These are phyloP conservation scores for Calocybe cyanea DNA, from an alignment of 768 basidiomycete species.

Conservation along the genomic window DNA sequence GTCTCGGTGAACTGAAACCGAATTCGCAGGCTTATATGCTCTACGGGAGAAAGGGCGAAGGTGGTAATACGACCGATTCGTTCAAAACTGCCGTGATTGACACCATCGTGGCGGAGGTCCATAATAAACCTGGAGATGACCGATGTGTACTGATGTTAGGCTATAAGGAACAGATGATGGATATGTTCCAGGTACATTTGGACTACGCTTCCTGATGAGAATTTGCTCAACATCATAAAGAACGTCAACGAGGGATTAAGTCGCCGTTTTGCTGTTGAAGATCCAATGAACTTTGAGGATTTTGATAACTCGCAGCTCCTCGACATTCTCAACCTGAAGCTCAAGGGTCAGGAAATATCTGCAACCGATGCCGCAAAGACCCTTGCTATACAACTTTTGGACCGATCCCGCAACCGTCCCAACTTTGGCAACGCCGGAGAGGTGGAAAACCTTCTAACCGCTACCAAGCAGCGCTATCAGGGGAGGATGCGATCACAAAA, in stretches of 20 bases:
- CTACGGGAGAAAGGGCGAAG: conserved; percentile 40
- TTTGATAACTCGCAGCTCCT: conserved; percentile 51
- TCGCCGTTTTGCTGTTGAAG: conserved; percentile 65
- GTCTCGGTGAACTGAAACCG: not conserved
- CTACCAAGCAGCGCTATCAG: conserved; percentile 47
- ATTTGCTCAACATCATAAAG: conserved; percentile 27
- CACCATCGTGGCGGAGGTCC: conserved; percentile 71
- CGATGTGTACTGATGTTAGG: conserved; percentile 64
- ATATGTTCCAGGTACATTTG: conserved; percentile 64
- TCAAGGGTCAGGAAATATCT: conserved; percentile 51
- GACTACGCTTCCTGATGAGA: not conserved
- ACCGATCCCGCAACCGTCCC: conserved; percentile 40
- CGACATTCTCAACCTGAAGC: conserved; percentile 50
- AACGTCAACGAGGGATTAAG: conserved; percentile 68
- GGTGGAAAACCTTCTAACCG: conserved; percentile 55
- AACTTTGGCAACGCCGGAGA: conserved; percentile 67
- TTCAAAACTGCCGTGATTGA: conserved; percentile 71
- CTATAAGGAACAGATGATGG: conserved; percentile 62
- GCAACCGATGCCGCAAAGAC: conserved; percentile 56
- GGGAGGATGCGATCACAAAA: conserved; percentile 28
- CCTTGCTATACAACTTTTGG: conserved; percentile 49
- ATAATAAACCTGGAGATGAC: conserved; percentile 66
- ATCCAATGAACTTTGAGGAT: conserved; percentile 68
- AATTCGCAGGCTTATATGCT: conserved; percentile 60
- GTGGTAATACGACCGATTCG: conserved; percentile 32